Evolutionary conservation across 805 yeast species (phyloP).

Genomic region (Nakazawaea populi): DNA sequence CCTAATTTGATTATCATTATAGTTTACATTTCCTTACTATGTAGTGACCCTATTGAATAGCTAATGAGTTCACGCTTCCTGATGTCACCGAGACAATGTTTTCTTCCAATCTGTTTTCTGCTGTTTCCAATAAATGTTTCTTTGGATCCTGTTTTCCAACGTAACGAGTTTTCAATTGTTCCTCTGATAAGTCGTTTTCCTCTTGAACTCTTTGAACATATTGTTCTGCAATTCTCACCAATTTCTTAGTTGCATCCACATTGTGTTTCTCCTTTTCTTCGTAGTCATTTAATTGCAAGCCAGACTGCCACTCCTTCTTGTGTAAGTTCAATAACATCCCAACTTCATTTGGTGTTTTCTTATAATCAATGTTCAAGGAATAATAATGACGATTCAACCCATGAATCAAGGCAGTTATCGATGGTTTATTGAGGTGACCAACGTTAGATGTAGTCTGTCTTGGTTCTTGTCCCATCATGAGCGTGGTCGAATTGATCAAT

Average conservation of each 20-base stretch:
- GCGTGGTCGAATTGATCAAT: conserved; percentile 77
- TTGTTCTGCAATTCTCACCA: conserved; percentile 87
- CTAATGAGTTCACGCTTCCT: conserved; percentile 84
- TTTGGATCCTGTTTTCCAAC: conserved; percentile 99
- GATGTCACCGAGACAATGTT: conserved; percentile 84
- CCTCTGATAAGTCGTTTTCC: conserved; percentile 83
- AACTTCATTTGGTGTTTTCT: conserved; percentile 86
- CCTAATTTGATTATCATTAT: not conserved
- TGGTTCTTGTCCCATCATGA: conserved; percentile 97
- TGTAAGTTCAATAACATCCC: conserved; percentile 91
- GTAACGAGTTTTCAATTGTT: conserved; percentile 88
- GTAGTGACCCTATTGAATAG: conserved; percentile 52
- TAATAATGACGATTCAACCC: conserved; percentile 96
- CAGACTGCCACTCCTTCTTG: conserved; percentile 94
- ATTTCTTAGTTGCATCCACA: conserved; percentile 60
- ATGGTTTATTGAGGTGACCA: conserved; percentile 92
- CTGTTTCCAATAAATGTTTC: conserved; percentile 89
- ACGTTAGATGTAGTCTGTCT: conserved; percentile 95
- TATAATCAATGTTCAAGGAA: conserved; percentile 91
- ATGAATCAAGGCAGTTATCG: conserved; percentile 94
- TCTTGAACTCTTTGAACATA: conserved; percentile 89
- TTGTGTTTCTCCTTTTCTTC: conserved; percentile 72
- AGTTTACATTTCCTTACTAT: not conserved
- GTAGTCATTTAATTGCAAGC: conserved; percentile 74
- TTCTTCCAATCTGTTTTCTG: conserved; percentile 80